These are phyloP conservation scores for Gnaphalium uliginosum DNA, from an alignment of 129 eudicot species.

Conservation along the genomic window DNA sequence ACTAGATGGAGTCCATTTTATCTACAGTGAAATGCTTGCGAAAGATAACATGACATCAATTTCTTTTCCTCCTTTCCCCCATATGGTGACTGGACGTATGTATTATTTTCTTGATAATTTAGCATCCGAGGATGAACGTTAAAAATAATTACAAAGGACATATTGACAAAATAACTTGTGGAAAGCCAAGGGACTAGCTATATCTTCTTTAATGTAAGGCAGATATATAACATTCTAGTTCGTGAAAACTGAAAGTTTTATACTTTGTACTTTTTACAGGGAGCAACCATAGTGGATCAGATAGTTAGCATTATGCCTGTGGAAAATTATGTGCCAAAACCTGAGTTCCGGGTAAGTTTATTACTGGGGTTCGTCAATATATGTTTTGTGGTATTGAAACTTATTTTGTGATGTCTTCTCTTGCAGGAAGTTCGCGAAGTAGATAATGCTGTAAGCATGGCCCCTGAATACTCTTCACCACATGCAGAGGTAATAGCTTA, in stretches of 20 bases:
- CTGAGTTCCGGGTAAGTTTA: constrained; percentile 54
- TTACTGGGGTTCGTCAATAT: neutral
- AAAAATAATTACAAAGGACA: neutral
- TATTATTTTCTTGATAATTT: neutral
- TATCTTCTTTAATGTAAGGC: neutral
- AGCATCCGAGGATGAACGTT: neutral
- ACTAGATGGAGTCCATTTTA: neutral
- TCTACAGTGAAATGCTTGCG: neutral
- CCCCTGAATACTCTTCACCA: constrained; percentile 46
- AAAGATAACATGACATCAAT: neutral
- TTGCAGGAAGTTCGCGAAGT: constrained; percentile 59
- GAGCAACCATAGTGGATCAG: constrained; percentile 97
- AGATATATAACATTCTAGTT: constrained; percentile 4
- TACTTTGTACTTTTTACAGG: constrained; percentile 50
- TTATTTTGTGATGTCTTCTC: constrained; percentile 16
- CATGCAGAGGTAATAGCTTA: constrained; percentile 50
- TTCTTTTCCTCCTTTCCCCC: neutral
- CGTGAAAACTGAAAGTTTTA: neutral
- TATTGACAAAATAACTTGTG: neutral
- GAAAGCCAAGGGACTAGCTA: neutral
- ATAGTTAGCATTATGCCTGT: constrained; percentile 71
- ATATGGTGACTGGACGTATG: neutral
- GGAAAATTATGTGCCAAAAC: constrained; percentile 69
- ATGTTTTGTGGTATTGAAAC: constrained; percentile 12
- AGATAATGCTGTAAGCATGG: constrained; percentile 52